Base-by-base conservation (phyloP, 2,329 filamentous ascomycete species). In the Epichloe gansuensis region DNA sequence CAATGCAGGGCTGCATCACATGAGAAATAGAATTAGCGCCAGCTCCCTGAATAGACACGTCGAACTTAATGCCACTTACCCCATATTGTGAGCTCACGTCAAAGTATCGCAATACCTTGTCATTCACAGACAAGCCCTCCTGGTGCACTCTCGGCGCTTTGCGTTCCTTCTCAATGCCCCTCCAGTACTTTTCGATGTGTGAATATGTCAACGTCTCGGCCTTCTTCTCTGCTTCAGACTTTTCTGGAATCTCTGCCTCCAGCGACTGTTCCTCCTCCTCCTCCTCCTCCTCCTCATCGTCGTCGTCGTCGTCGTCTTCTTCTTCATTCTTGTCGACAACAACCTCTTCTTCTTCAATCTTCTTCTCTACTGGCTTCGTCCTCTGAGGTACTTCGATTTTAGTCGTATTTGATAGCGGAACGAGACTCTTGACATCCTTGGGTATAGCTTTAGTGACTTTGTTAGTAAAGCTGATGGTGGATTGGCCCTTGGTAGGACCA, bases 71-170 rank as follows among this genome's bases (percentile, higher is more conserved):
- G 37, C 47, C 13, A 82, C 87, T 73, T 81, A 95, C 90, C 53
- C 93, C 93, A 67, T 88, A 98, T 62, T 95, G 88, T 55, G 80
- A 88, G 63, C 85, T 93, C 59, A 95, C 85, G 66, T 98, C 93
- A 69, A 93, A 98, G 66, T 95, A 88, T 57, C 91, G 76, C 62
- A 97, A 69, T 28, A 97, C 82, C 74, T 91, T 95, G 75, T 97
- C 91, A 52, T 85, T 76, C 46, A 86, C 59, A 11, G 75, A 77
- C 59, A 97, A 65, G 2, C 76, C 83, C 61, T 84, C 69, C 69
- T 95, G 89, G 63, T 97, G 93, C 38, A 95, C 82, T 60, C 85
- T 73, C 43, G 80, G 78, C 17, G 87, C 80, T 54, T 75, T 76
- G 59, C 88, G 76, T 61, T 82, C 76, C 42, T 73, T 72, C 72